Evolutionary conservation across 371 early-diverging fungal species (phyloP), one percentile per base, ranked within the genome.

Genomic region (Rhizopus sp.): DNA sequence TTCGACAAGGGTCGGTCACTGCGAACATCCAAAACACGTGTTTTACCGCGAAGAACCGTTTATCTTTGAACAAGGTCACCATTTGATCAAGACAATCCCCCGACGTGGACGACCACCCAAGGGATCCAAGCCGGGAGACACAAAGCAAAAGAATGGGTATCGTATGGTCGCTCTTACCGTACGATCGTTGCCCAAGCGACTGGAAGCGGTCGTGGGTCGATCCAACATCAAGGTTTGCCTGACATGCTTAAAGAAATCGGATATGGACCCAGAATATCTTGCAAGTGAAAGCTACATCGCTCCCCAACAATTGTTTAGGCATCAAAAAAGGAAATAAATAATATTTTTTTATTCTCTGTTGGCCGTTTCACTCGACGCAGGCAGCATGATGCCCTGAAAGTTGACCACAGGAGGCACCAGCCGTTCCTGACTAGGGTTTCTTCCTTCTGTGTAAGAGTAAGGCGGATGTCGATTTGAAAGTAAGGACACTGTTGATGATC

Each of bases 61-160:
- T 29, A 54, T 39, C 7, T 17, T 53, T 5, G 44, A 50, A 23
- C 2, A 32, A 2, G 40, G 39, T 7, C 42, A 39, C 0, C 56
- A 52, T 12, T 23, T 35, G 2, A 40, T 60, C 30, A 53, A 61
- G 6, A 40, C 61, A 2, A 48, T 65, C 0, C 77, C 77, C 1
- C 59, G 77, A 8, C 59, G 77, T 8, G 77, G 77, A 5, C 48
- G 77, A 41, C 77, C 77, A 5, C 77, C 77, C 2, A 77, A 77
- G 30, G 77, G 77, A 13, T 66, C 70, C 4, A 69, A 65, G n/a
- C 31, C 64, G 12, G 49, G 45, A 3, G 64, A 68, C 9, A 6
- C 31, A 15, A 23, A 35, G n/a, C 50, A 57, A 9, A 38, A 45
- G 31, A 23, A 13, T 12, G 35, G 13, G 15, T 53, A 48, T 50